Evolutionary conservation across 2,329 filamentous ascomycete species (phyloP), one percentile per base, ranked within the genome.

Genomic region (Cladosporium sphaerospermum): DNA sequence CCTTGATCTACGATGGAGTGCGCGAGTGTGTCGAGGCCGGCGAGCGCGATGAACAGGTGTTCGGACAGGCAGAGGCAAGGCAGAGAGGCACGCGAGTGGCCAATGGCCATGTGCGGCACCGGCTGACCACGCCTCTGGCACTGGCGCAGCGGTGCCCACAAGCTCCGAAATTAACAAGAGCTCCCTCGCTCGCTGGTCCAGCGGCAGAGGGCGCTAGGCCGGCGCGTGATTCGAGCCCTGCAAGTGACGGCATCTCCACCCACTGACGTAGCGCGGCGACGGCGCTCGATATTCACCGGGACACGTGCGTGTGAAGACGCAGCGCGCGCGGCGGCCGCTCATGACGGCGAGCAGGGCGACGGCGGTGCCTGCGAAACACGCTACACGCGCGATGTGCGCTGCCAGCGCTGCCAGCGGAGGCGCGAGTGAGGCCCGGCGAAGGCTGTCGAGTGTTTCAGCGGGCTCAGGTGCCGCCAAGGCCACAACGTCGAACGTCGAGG

Each of bases 81-180:
- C 10, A 36, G 37, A 50, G 40, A 34, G 39, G 40, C 48, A 44
- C 48, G 48, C 48, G 40, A 44, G 48, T 40, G 32, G 48, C 48
- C 48, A 51, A 51, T 51, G 48, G 48, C 42, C 48, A 51, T 42
- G 33, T 39, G 36, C 37, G 11, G 46, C 14, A 11, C 13, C 46
- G 23, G 46, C 46, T 49, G 46, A 49, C 46, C 36, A 33, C 18
- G 14, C 40, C 13, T 11, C 9, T 37, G 32, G 47, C 39, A 39
- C 47, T 34, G 37, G 48, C 44, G 48, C 48, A 51, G 48, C 31
- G 48, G 31, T 51, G 48, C 48, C 48, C 48, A 51, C 48, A 44
- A 51, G 40, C 48, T 51, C 48, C 47, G 48, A 51, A 51, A 51
- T 51, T 51, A 51, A 40, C 44, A 39, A 51, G 44, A 51, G 48